Base-by-base conservation (phyloP, 2,329 filamentous ascomycete species). In the Fusarium bulbicola region DNA sequence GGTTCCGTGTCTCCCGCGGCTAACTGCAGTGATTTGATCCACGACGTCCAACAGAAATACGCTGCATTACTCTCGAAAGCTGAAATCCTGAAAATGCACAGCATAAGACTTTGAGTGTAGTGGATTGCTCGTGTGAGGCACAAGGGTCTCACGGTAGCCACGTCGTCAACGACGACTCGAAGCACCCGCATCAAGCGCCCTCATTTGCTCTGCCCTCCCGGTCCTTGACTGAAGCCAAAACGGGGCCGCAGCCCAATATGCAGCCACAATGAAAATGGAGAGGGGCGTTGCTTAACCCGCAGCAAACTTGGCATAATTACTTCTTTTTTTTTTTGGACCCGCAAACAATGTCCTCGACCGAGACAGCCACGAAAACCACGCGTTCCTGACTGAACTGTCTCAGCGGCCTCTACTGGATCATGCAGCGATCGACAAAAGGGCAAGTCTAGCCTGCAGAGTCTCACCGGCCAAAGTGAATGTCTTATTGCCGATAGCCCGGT, bases 131-230 rank as follows among this genome's bases (percentile, higher is more conserved):
- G 2, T 47, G 24, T 47, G 34, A 28, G 24, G 34, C 36, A 24
- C 49, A 63, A 24, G 37, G 36, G 28, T 45, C 26, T 37, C 32
- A 18, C 20, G 15, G 9, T 42, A 72, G 70, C 70, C 66, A 73
- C 70, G 43, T 73, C 66, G 70, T 73, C 70, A 73, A 49, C 37
- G 57, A 63, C 47, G 32, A 24, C 16, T 30, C 20, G 4, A 16
- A 40, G 37, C 45, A 26, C 7, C 14, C n/a, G 26, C 18, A 34
- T 10, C 63, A 37, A 47, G 14, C 13, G 28, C 10, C 45, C 24
- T 49, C 18, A 43, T 46, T 53, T 68, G 66, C 28, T 36, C 32
- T 52, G 9, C 56, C 43, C 30, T 13, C 28, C 53, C 15, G 21
- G 36, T 32, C 47, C 42, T 10, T 40, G 52, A 20, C 36, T 52